phyloP scores from a whole-genome alignment of 805 yeast species.

The Ogataea henricii region DNA sequence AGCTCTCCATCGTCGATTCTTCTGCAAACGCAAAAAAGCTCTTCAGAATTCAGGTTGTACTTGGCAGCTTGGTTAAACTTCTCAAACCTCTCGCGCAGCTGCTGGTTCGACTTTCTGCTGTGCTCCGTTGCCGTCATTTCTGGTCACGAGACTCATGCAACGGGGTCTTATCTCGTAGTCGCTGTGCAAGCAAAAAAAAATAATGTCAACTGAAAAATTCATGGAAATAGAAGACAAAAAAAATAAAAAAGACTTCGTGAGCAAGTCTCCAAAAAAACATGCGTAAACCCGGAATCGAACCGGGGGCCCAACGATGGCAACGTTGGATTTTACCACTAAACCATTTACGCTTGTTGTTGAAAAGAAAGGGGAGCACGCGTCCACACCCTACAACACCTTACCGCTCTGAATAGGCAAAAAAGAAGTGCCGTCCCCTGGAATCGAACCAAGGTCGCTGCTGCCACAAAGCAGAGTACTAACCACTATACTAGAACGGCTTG shows the following conservation, averaged over 20 bases:
- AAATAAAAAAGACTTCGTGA: background rate
- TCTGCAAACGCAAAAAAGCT: conserved; percentile 76
- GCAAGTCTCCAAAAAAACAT: conserved; percentile 13
- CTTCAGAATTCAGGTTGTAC: conserved; percentile 54
- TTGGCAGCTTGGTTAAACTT: conserved; percentile 36
- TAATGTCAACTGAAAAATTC: background rate
- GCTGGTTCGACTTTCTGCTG: conserved; percentile 7
- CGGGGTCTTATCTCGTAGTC: too few species aligned
- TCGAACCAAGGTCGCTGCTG: conserved; percentile 20
- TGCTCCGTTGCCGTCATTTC: conserved; percentile 1
- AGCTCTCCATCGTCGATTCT: conserved; percentile 75
- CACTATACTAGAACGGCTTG: conserved; percentile 19
- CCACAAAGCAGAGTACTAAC: conserved; percentile 20
- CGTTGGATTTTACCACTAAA: conserved; percentile 33
- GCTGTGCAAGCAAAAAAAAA: too few species aligned
- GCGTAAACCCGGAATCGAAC: conserved; percentile 34
- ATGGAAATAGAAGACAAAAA: background rate
- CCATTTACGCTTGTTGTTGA: conserved; percentile 25
- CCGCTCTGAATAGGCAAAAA: background rate
- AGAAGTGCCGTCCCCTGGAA: conserved; percentile 18
- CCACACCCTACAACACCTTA: too few species aligned
- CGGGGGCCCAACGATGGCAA: conserved; percentile 35
- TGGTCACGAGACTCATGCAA: background rate
- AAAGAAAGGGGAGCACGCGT: too few species aligned
- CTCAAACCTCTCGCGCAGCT: conserved; percentile 32